Evolutionary conservation across 768 basidiomycete species (phyloP).

Genomic region (Brasilioporus rufonigricans): DNA sequence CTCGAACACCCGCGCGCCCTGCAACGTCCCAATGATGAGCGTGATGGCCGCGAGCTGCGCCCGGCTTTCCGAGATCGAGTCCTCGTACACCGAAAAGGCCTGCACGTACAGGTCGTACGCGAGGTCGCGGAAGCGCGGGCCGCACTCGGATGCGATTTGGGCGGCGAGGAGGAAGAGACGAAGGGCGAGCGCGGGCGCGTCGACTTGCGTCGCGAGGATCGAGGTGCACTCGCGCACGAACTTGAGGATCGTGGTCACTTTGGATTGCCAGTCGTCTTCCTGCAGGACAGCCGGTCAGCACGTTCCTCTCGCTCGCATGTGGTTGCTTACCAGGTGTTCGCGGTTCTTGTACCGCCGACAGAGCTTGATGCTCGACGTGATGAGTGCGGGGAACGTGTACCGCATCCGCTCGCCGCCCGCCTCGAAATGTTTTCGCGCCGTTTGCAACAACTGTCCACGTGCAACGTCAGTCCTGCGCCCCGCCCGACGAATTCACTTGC

Average conservation of each 20-base stretch:
- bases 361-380: slow-evolving; percentile 89
- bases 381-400: slow-evolving; percentile 95
- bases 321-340: slow-evolving; percentile 57
- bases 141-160: slow-evolving; percentile 92
- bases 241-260: slow-evolving; percentile 86
- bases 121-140: slow-evolving; percentile 91
- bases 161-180: slow-evolving; percentile 95
- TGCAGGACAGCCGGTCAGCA: slow-evolving; percentile 23
- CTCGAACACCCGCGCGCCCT: slow-evolving; percentile 87
- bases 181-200: slow-evolving; percentile 88
- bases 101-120: slow-evolving; percentile 98
- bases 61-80: slow-evolving; percentile 92
- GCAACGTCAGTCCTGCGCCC: not conserved
- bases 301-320: not conserved
- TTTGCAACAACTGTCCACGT: slow-evolving; percentile 77
- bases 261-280: slow-evolving; percentile 86
- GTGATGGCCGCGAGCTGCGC: slow-evolving; percentile 98
- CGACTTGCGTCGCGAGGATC: slow-evolving; percentile 90
- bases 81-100: slow-evolving; percentile 97
- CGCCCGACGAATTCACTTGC: slow-evolving; percentile 38
- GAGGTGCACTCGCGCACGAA: slow-evolving; percentile 93
- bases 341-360: slow-evolving; percentile 87
- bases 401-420: slow-evolving; percentile 93
- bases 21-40: slow-evolving; percentile 87
- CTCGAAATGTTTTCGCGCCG: slow-evolving; percentile 85